Conservation (phyloP, 345 rosid genomes). For the Salix brachista region DNA sequence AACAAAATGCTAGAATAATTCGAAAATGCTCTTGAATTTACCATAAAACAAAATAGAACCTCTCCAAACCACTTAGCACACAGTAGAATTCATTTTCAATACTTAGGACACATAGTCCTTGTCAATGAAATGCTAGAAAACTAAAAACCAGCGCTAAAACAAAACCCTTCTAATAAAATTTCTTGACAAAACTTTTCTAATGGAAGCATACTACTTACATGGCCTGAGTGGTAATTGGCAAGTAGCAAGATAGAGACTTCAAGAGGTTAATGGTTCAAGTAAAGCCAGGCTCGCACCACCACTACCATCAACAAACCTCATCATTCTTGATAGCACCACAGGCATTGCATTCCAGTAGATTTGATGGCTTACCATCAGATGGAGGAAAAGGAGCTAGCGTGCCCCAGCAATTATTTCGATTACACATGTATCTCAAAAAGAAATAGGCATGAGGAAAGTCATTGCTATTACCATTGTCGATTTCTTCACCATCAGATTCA, state of each 20-base stretch:
- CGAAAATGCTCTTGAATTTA: no score
- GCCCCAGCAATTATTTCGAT: conserved; percentile 60
- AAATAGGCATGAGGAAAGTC: conserved; percentile 86
- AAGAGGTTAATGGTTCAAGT: conserved; percentile 19
- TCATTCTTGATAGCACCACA: conserved; percentile 66
- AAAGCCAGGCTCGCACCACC: conserved; percentile 9
- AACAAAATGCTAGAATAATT: no score
- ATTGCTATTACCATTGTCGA: conserved; percentile 9
- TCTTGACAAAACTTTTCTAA: no score
- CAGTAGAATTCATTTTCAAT: no score
- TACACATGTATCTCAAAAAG: conserved; percentile 73
- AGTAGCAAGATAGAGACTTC: background rate
- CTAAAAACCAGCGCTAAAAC: no score
- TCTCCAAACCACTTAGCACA: no score
- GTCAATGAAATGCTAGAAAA: no score
- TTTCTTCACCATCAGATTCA: conserved; percentile 25
- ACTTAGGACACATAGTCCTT: no score
- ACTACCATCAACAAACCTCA: conserved; percentile 24
- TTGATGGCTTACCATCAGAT: conserved; percentile 26
- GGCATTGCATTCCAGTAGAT: conserved; percentile 73
- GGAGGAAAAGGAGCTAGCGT: conserved; percentile 76
- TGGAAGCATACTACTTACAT: background rate
- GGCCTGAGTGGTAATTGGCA: background rate
- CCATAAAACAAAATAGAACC: no score
- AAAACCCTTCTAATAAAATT: no score